Percentiles rank a stretch among this genome's conserved stretches.
Evolutionary conservation across 2,329 filamentous ascomycete genomes (phyloP).

Genomic region (Fusarium coicis): DNA sequence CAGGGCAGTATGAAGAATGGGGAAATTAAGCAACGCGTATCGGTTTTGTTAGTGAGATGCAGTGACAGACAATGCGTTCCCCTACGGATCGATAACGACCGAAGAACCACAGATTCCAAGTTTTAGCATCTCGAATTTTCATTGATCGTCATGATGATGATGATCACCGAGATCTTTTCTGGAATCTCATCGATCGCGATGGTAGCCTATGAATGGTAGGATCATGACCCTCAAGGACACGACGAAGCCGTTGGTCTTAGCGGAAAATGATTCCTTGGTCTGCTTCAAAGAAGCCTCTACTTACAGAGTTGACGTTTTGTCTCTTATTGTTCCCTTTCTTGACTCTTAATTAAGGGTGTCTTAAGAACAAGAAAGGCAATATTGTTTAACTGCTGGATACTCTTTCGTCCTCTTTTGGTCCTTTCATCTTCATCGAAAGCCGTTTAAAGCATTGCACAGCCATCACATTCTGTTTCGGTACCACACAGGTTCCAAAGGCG

Average conservation of each 20-base stretch:
- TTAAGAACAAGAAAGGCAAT: not conserved
- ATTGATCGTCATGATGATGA: conserved; percentile 11
- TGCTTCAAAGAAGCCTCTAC: not conserved
- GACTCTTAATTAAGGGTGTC: not conserved
- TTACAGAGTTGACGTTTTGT: not conserved
- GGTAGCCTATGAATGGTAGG: not conserved
- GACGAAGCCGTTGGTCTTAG: not conserved
- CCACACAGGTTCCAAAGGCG: not conserved
- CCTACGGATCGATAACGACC: not conserved
- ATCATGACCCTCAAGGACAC: not conserved
- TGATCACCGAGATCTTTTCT: not conserved
- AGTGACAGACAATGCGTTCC: not conserved
- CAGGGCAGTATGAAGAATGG: not conserved
- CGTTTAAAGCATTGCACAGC: not conserved
- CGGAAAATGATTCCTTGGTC: not conserved
- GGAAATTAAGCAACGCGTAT: conserved; percentile 8
- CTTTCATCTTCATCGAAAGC: not conserved
- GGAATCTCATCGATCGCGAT: conserved; percentile 25
- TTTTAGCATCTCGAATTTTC: not conserved
- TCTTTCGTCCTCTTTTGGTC: not conserved
- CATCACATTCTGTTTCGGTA: not conserved
- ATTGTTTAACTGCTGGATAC: not conserved
- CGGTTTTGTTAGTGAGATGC: not conserved
- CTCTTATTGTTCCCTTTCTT: not conserved
- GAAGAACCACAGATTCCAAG: conserved; percentile 4